These are phyloP conservation scores for Oryza nivara DNA, from an alignment of 176 grass and related monocot species.

Conservation along the genomic window DNA sequence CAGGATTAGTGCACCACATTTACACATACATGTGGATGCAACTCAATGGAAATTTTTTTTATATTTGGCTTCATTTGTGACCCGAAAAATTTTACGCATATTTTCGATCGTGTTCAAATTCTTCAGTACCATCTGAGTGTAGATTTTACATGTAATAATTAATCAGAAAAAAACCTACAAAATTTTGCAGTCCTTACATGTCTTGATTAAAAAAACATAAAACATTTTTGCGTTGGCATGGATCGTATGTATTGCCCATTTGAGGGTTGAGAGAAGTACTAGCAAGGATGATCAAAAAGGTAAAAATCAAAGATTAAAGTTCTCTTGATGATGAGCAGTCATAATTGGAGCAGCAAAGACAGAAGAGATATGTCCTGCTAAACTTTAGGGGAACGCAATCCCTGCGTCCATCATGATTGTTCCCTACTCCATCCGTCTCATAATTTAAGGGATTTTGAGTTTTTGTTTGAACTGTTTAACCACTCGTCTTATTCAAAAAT, in stretches of 20 bases:
- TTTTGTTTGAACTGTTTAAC: too few species aligned
- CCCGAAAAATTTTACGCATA: background rate
- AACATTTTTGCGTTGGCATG: background rate
- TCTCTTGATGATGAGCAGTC: background rate
- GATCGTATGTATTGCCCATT: background rate
- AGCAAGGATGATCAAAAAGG: background rate
- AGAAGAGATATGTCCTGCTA: background rate
- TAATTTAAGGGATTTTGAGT: too few species aligned
- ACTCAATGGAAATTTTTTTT: background rate
- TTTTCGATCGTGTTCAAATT: background rate
- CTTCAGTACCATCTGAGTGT: background rate
- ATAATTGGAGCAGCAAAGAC: background rate
- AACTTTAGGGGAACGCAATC: background rate
- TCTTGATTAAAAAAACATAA: background rate
- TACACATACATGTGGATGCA: background rate
- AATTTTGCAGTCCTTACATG: background rate
- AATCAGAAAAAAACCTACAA: background rate
- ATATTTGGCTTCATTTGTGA: background rate
- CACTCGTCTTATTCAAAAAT: too few species aligned
- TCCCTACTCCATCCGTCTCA: background rate
- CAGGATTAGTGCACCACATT: background rate
- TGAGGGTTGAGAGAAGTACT: background rate
- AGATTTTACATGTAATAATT: background rate
- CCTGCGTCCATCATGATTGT: conserved; percentile 6
- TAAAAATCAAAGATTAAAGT: background rate